Evolutionary conservation across 495 filamentous ascomycete genomes (phyloP), one percentile per base, ranked within the genome.

Genomic region (Penicillium arizonense): DNA sequence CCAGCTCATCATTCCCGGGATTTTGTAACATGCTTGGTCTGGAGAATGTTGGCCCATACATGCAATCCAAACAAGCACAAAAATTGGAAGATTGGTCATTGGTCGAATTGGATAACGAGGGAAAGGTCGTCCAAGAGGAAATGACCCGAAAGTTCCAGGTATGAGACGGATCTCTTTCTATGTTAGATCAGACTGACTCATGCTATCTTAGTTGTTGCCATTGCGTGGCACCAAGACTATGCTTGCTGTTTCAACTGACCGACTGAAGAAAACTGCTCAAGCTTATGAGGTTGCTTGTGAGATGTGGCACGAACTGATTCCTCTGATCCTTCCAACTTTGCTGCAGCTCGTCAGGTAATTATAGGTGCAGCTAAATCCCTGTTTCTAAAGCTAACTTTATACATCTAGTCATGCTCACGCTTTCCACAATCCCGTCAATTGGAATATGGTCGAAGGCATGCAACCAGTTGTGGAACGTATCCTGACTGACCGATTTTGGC

Each of bases 401-500:
- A 52, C 21, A 64, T 49, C 64, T 49, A 94, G 87, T 57, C 83
- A 92, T 61, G 90, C 92, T 4, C 92, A 97, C 73, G 89, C 91
- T n/a, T 96, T 94, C 57, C 90, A 96, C 64, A 90, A 96, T 58
- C 82, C 91, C 0, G 67, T 74, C 18, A 94, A 90, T 58, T 99
- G 94, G 94, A 78, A 77, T 18, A 78, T 96, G n/a, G 85, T 91
- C 10, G 71, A 75, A 33, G 90, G 96, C 36, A 87, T 93, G 80
- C 85, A 80, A 50, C 73, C 77, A 10, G 83, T 96, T 13, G 86
- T 96, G 26, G 82, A 82, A 30, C 84, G 89, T 5, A 89, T 97
- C 41, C 73, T 99, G 14, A 96, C 91, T 2, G 94, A 99, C 72
- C 87, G 94, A 21, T 97, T 99, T 63, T 99, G 94, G 94, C 94